phyloP scores from a whole-genome alignment of 1,284 basidiomycete genomes.

The Tilletia indica region DNA sequence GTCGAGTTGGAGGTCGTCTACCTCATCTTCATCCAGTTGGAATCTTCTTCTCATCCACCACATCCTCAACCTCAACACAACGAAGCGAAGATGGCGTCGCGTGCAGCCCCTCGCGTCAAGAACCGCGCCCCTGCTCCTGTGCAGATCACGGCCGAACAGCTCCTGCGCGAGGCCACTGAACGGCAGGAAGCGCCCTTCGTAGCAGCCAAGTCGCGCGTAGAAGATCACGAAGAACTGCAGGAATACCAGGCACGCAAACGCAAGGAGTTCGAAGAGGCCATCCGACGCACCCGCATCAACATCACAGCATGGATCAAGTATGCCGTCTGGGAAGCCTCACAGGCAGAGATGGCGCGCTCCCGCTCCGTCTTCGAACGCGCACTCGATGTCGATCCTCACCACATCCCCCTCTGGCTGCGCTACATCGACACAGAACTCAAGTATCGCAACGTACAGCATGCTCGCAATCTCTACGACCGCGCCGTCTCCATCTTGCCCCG shows the following conservation, averaged over 20 bases:
- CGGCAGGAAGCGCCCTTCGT: conserved; percentile 86
- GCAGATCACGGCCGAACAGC: conserved; percentile 97
- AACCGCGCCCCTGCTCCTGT: conserved; percentile 88
- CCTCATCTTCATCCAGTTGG: neutral
- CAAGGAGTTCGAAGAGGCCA: conserved; percentile 93
- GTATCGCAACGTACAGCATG: conserved; percentile 91
- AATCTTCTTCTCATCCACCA: too few species aligned
- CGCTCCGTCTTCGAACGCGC: conserved; percentile 95
- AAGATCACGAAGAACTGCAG: conserved; percentile 94
- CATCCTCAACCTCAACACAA: neutral
- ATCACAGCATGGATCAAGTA: conserved; percentile 70
- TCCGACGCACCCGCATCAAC: conserved; percentile 82
- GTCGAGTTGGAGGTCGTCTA: neutral
- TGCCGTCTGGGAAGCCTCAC: conserved; percentile 78
- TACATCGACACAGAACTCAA: conserved; percentile 99
- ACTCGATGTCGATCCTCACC: conserved; percentile 86
- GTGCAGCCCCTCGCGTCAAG: conserved; percentile 69
- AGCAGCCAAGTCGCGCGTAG: conserved; percentile 61
- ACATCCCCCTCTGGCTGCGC: conserved; percentile 85
- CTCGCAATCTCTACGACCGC: conserved; percentile 93
- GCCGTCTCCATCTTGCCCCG: conserved; percentile 92
- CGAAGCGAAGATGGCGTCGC: neutral
- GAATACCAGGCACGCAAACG: conserved; percentile 93
- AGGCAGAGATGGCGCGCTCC: conserved; percentile 71
- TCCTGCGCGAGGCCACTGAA: conserved; percentile 95